phyloP scores from a whole-genome alignment of 2,329 filamentous ascomycete species.

The Nigrospora sphaerica region DNA sequence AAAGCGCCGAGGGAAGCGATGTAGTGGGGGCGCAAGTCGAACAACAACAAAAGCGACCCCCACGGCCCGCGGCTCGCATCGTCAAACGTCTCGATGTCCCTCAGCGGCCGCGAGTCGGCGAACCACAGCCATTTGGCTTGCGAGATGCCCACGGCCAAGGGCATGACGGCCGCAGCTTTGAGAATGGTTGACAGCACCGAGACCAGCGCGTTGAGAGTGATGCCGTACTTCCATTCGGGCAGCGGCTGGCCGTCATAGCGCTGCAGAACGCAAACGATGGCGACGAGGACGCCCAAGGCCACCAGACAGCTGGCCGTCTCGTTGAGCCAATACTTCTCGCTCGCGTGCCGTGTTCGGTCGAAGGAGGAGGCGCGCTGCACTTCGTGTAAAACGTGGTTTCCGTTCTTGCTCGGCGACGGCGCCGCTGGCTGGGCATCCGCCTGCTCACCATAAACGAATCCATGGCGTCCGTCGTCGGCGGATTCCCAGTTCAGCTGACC shows the following conservation, averaged over 20 bases:
- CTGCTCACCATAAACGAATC: no score
- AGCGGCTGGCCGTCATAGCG: neutral
- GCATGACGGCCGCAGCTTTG: conserved; percentile 2
- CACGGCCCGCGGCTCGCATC: conserved; percentile 5
- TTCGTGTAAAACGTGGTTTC: no score
- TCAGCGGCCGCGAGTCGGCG: neutral
- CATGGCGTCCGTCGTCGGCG: no score
- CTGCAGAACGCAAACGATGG: neutral
- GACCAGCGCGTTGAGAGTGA: conserved; percentile 8
- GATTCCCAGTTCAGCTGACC: no score
- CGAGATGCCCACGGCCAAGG: conserved; percentile 1
- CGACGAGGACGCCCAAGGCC: neutral
- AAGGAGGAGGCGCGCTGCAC: no score
- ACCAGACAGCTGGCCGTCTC: neutral
- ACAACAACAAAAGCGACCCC: neutral
- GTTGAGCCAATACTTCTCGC: neutral
- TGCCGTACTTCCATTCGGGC: conserved; percentile 1
- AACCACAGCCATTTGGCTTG: conserved; percentile 9
- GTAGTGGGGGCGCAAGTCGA: neutral
- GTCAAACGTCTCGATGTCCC: conserved; percentile 1
- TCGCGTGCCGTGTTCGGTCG: neutral
- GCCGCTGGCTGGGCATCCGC: no score
- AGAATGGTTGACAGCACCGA: conserved; percentile 3
- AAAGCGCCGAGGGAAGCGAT: conserved; percentile 3
- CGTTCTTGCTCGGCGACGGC: no score